These are phyloP conservation scores for Puccinellia tenuiflora DNA, from an alignment of 176 grass and related monocot genomes.

Conservation along the genomic window DNA sequence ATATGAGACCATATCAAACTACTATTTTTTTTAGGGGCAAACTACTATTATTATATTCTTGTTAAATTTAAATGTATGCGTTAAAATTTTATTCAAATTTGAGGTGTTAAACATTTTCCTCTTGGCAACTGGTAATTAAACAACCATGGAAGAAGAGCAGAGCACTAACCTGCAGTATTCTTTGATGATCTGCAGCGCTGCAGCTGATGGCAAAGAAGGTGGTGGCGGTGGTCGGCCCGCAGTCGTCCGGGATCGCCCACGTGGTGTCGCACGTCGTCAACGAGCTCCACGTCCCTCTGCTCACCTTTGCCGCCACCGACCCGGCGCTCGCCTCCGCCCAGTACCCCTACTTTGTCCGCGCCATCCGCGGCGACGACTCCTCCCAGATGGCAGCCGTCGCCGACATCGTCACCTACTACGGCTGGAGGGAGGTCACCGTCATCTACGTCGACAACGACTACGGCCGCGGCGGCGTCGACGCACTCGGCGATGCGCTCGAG, in stretches of 20 bases:
- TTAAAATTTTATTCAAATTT: too few species aligned
- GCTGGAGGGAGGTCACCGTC: conserved; percentile 61
- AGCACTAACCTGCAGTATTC: not conserved
- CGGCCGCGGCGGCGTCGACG: conserved; percentile 53
- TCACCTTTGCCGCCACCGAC: conserved; percentile 85
- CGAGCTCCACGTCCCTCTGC: conserved; percentile 65
- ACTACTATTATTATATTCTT: too few species aligned
- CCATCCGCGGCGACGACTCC: conserved; percentile 36
- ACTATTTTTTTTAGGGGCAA: too few species aligned
- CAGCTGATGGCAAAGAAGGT: conserved; percentile 62
- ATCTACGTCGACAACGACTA: conserved; percentile 77
- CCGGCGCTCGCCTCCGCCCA: conserved; percentile 64
- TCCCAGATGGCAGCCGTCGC: conserved; percentile 80
- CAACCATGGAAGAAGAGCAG: not conserved
- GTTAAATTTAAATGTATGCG: too few species aligned
- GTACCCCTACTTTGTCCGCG: conserved; percentile 73
- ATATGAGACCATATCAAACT: too few species aligned
- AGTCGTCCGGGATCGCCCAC: conserved; percentile 67
- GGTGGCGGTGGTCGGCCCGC: conserved; percentile 65
- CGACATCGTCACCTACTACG: conserved; percentile 40
- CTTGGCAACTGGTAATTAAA: not conserved
- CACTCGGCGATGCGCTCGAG: conserved; percentile 54
- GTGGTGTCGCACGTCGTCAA: conserved; percentile 61
- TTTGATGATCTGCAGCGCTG: conserved; percentile 30
- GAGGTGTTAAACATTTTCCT: not conserved